Percentiles rank a stretch among this genome's conserved stretches.
These are phyloP conservation scores for Fonsecaea erecta DNA, from an alignment of 2,329 filamentous ascomycete species.

Conservation along the genomic window DNA sequence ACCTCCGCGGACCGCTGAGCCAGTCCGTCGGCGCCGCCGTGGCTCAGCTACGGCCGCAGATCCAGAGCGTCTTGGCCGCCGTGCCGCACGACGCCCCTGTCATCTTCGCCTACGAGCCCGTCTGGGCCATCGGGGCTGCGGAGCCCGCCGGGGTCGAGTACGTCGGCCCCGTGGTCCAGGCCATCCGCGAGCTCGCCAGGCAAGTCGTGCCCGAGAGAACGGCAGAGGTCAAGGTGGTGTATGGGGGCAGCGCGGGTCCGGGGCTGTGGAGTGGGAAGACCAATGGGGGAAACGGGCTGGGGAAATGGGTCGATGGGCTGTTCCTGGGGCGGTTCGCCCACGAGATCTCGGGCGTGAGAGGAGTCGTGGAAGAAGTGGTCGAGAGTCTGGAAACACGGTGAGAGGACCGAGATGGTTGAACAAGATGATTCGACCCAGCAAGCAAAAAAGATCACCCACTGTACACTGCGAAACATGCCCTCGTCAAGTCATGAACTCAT, in stretches of 20 bases:
- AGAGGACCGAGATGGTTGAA: neutral
- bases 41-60: constrained; percentile 68
- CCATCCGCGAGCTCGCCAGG: constrained; percentile 60
- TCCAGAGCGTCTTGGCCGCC: constrained; percentile 65
- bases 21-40: constrained; percentile 62
- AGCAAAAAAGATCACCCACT: neutral
- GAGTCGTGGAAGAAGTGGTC: constrained; percentile 73
- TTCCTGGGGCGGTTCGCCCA: constrained; percentile 83
- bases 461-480: constrained; percentile 1
- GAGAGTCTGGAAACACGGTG: constrained; percentile 41
- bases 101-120: constrained; percentile 82
- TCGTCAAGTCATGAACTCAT: constrained; percentile 27
- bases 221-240: constrained; percentile 71
- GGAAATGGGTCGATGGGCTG: constrained; percentile 74
- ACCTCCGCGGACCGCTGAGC: constrained; percentile 41
- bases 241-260: constrained; percentile 81
- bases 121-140: constrained; percentile 82
- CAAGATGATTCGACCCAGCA: neutral
- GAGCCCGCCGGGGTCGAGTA: constrained; percentile 74
- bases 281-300: constrained; percentile 54
- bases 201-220: constrained; percentile 47
- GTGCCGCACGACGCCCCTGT: constrained; percentile 69
- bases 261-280: constrained; percentile 65
- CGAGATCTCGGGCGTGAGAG: constrained; percentile 71
- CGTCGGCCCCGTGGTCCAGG: constrained; percentile 71